A percentile compares a stretch with the other conserved stretches of the same genome.
Evolutionary conservation across 148 eudicot species (phyloP).

Genomic region (Nepenthes gracilis): DNA sequence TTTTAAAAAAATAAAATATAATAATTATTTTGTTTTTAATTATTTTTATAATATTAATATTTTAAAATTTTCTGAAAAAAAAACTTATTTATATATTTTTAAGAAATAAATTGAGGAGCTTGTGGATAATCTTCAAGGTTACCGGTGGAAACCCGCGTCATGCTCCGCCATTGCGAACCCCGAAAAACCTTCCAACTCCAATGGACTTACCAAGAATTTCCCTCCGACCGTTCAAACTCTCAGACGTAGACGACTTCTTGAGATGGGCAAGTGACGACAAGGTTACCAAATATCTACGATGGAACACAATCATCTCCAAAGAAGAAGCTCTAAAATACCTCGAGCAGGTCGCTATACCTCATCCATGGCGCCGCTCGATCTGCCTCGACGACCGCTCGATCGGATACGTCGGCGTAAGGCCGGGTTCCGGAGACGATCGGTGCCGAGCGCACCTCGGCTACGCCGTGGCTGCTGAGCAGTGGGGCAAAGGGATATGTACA

Average conservation of each 20-base stretch:
- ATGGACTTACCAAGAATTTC: constrained; percentile 28
- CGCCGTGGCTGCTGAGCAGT: constrained; percentile 26
- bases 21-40: too few relatives aligned
- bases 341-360: constrained; percentile 40
- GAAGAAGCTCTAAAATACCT: constrained; percentile 33
- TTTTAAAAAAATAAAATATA: too few relatives aligned
- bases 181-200: neutral
- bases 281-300: constrained; percentile 33
- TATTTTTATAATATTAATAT: too few relatives aligned
- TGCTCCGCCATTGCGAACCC: too few relatives aligned
- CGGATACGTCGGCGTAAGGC: constrained; percentile 33
- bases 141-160: too few relatives aligned
- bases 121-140: too few relatives aligned
- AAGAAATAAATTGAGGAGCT: too few relatives aligned
- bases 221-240: constrained; percentile 35
- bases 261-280: constrained; percentile 47
- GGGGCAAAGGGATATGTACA: constrained; percentile 48
- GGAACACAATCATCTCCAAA: constrained; percentile 26
- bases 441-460: constrained; percentile 40
- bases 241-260: constrained; percentile 45
- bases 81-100: too few relatives aligned
- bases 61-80: too few relatives aligned
- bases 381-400: constrained; percentile 37
- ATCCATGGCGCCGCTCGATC: constrained; percentile 51
- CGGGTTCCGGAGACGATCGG: constrained; percentile 17